phyloP scores from a whole-genome alignment of 2,329 filamentous ascomycete species.

The Apiospora koreana region DNA sequence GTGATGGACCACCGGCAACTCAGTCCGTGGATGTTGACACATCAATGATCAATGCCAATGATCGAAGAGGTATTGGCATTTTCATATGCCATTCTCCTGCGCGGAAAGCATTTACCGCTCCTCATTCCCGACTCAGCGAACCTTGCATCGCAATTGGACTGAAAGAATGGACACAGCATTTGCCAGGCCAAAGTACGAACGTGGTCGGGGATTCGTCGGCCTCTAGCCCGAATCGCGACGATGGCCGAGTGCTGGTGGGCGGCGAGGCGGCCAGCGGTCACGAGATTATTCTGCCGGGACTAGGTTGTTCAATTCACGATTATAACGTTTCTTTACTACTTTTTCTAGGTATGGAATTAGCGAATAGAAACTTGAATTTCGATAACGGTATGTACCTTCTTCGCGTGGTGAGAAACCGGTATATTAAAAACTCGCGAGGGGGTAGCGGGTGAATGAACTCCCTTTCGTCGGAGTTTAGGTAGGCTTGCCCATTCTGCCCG shows the following conservation, averaged over 20 bases:
- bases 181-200: neutral
- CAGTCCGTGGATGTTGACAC: neutral
- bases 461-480: neutral
- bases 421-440: no score
- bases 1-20: neutral
- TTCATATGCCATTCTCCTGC: neutral
- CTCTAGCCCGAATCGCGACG: neutral
- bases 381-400: no score
- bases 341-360: no score
- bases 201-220: neutral
- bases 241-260: neutral
- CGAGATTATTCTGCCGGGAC: no score
- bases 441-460: neutral
- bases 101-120: neutral
- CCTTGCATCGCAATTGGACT: neutral
- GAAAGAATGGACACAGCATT: neutral
- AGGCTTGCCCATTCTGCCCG: no score
- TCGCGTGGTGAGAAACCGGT: no score
- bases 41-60: neutral
- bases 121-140: neutral
- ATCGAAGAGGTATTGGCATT: neutral
- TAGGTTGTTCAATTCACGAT: no score
- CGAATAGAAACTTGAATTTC: no score
- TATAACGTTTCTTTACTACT: no score
- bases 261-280: no score